Percentiles rank a stretch among this genome's conserved stretches.
These are phyloP conservation scores for Hypoxylon sp. DNA, from an alignment of 2,329 filamentous ascomycete genomes.

Conservation along the genomic window DNA sequence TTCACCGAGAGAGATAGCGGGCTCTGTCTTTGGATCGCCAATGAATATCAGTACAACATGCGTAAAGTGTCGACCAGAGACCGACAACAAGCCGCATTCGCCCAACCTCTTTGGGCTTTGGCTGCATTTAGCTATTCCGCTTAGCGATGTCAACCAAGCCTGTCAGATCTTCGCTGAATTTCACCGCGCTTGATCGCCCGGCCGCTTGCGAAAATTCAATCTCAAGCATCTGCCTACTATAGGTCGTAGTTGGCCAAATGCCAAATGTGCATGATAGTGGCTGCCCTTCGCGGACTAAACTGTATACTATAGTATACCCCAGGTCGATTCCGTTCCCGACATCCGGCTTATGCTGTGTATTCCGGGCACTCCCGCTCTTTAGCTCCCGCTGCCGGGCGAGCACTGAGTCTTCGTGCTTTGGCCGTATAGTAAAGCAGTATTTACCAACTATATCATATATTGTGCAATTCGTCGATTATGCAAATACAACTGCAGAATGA, in stretches of 20 bases:
- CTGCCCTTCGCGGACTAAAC: slow-evolving; percentile 21
- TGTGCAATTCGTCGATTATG: slow-evolving; percentile 5
- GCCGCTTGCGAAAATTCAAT: slow-evolving; percentile 18
- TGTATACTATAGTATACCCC: slow-evolving; percentile 20
- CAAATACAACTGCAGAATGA: slow-evolving; percentile 4
- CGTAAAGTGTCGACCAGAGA: slow-evolving; percentile 28
- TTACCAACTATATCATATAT: slow-evolving; percentile 18
- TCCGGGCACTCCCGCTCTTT: slow-evolving; percentile 48
- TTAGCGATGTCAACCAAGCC: slow-evolving; percentile 33
- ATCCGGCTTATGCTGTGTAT: slow-evolving; percentile 42
- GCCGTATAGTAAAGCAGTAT: slow-evolving; percentile 11
- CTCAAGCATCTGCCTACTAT: slow-evolving; percentile 18
- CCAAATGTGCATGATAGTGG: slow-evolving; percentile 31
- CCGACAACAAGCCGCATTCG: slow-evolving; percentile 37
- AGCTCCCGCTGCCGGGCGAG: slow-evolving; percentile 40
- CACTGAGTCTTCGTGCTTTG: slow-evolving; percentile 19
- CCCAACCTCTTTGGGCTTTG: slow-evolving; percentile 43
- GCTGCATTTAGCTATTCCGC: slow-evolving; percentile 37
- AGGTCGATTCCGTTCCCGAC: slow-evolving; percentile 30
- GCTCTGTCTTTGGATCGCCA: slow-evolving; percentile 30
- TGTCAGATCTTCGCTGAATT: slow-evolving; percentile 36
- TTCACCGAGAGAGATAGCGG: slow-evolving; percentile 32
- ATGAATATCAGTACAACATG: slow-evolving; percentile 35
- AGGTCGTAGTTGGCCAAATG: slow-evolving; percentile 21
- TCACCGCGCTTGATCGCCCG: slow-evolving; percentile 31